Base-by-base conservation (phyloP, 2,329 filamentous ascomycete species). In the Gliomastix tumulicola region DNA sequence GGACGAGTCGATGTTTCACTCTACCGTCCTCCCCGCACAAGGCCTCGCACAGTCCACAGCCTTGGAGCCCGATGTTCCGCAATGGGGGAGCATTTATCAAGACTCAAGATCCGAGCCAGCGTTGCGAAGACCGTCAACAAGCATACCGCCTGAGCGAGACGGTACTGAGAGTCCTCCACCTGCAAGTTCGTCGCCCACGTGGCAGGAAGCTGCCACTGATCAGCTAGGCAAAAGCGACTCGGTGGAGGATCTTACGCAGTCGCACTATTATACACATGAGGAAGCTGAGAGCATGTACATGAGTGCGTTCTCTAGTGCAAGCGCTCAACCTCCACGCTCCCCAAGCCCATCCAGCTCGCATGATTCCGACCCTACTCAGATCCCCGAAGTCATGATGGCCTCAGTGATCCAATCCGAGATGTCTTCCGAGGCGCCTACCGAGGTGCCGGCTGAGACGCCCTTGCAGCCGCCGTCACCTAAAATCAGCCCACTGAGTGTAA, bases 201-300 rank as follows among this genome's bases (percentile, higher is more conserved):
- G n/a, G n/a, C n/a, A n/a, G n/a, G n/a, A n/a, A n/a, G n/a, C n/a
- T n/a, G n/a, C n/a, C n/a, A n/a, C n/a, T n/a, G n/a, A n/a, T n/a
- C n/a, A n/a, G n/a, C 19, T 36, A 28, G 18, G 10, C 18, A 10
- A 12, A 21, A 15, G 43, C 37, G 28, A 44, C 38, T 35, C 32
- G 2, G 25, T 22, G 25, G 68, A 76, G 22, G 76, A 81, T 41
- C 61, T 84, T 16, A 59, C 72, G 4, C 64, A 75, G 43, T 90
- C 86, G 6, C 80, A 76, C 28, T 51, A 88, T 2, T 90, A 84
- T 50, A 87, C 76, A 23, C 84, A 88, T 40, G 83, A 88, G 42
- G 84, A 90, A 43, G 85, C 84, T 0, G 80, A 87, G 51, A 92
- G 87, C 55, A 85, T 94, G 80, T 94, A 92, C 49, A 82, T 88